phyloP scores from a whole-genome alignment of 140 eudicot species.

The Ambrosia hybrid region DNA sequence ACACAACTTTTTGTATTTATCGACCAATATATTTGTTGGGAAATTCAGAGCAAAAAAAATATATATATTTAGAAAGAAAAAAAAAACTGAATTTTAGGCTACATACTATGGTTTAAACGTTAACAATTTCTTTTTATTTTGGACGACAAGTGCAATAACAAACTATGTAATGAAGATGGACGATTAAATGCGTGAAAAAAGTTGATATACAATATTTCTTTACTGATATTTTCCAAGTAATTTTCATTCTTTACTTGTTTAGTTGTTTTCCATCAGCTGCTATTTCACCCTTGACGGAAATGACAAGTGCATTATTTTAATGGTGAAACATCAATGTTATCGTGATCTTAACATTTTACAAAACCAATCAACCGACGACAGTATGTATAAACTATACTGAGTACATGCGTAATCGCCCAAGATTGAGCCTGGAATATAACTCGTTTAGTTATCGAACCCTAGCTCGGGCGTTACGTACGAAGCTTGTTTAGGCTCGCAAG shows the following conservation, averaged over 20 bases:
- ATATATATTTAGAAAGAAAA: too few species aligned
- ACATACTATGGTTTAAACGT: too few species aligned
- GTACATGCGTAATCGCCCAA: too few species aligned
- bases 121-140: too few species aligned
- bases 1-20: neutral
- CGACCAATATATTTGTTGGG: neutral
- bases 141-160: too few species aligned
- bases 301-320: neutral
- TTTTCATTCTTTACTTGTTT: neutral
- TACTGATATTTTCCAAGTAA: neutral
- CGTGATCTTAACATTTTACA: neutral
- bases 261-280: neutral
- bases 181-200: neutral
- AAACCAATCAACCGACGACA: neutral
- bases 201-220: neutral
- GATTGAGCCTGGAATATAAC: too few species aligned
- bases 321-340: neutral
- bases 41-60: neutral
- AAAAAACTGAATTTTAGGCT: too few species aligned
- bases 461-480: too few species aligned
- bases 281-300: neutral
- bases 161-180: neutral
- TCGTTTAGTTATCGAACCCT: too few species aligned
- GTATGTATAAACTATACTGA: too few species aligned
- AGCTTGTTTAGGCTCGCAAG: too few species aligned